Conservation (phyloP, 768 basidiomycete genomes). For the Sarcomyxa edulis region DNA sequence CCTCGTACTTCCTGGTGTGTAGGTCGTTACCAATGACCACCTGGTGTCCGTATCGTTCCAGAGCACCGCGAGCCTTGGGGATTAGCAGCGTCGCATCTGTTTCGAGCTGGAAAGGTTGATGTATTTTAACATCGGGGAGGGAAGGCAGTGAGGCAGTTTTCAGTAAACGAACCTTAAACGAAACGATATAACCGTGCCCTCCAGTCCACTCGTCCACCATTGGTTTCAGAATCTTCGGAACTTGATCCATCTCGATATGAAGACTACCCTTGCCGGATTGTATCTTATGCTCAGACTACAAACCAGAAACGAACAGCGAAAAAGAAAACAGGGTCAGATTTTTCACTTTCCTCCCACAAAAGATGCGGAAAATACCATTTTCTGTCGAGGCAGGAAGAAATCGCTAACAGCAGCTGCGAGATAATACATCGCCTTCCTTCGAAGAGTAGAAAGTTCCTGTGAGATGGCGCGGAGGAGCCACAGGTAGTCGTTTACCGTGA, state of each 20-base stretch:
- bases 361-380: slow-evolving; percentile 61
- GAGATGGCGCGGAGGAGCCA: slow-evolving; percentile 84
- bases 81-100: slow-evolving; percentile 80
- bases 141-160: background rate
- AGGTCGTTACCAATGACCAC: slow-evolving; percentile 96
- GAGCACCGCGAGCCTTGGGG: slow-evolving; percentile 84
- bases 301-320: slow-evolving; percentile 1
- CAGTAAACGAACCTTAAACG: slow-evolving; percentile 80
- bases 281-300: slow-evolving; percentile 98
- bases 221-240: slow-evolving; percentile 92
- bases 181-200: slow-evolving; percentile 88
- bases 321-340: background rate
- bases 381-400: slow-evolving; percentile 91
- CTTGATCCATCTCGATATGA: slow-evolving; percentile 97
- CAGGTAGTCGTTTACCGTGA: slow-evolving; percentile 94
- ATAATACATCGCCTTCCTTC: slow-evolving; percentile 84
- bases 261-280: slow-evolving; percentile 94
- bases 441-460: slow-evolving; percentile 66
- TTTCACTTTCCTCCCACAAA: background rate
- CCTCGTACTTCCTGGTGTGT: slow-evolving; percentile 85
- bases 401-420: slow-evolving; percentile 98
- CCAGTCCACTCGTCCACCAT: slow-evolving; percentile 92
- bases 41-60: slow-evolving; percentile 94
- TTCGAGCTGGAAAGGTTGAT: slow-evolving; percentile 61
- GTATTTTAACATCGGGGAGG: background rate